A percentile compares a stretch with the other conserved stretches of the same genome.
Conservation (phyloP, 441 rosid species). For the Bocquillonia castaneifolia region DNA sequence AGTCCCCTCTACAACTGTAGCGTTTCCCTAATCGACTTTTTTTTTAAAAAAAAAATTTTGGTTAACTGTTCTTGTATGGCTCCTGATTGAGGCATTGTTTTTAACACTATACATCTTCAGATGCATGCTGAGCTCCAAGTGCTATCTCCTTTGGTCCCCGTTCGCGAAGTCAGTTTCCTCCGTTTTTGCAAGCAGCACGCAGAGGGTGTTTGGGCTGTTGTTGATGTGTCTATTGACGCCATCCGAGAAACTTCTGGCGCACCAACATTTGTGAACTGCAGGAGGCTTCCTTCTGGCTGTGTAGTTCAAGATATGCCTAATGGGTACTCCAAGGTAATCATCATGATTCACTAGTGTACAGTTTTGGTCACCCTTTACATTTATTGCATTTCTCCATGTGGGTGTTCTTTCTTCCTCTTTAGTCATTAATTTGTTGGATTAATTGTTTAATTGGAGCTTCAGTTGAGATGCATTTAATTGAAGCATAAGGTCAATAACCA, state of each 20-base stretch:
- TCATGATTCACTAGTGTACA: background rate
- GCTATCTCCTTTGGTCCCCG: slow-evolving; percentile 85
- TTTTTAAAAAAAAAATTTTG: background rate
- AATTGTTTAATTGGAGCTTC: slow-evolving; percentile 12
- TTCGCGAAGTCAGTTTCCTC: slow-evolving; percentile 72
- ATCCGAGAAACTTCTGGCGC: slow-evolving; percentile 47
- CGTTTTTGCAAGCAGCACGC: slow-evolving; percentile 92
- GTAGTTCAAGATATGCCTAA: slow-evolving; percentile 89
- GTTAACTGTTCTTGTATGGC: background rate
- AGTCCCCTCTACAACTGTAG: background rate
- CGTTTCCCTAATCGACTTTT: background rate
- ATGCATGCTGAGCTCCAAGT: slow-evolving; percentile 91
- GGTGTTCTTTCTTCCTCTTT: slow-evolving; percentile 20
- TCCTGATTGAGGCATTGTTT: background rate
- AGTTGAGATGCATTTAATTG: slow-evolving; percentile 25
- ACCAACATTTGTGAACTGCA: slow-evolving; percentile 40
- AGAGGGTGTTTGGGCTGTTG: slow-evolving; percentile 92
- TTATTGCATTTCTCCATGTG: slow-evolving; percentile 25
- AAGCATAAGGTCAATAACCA: slow-evolving; percentile 28
- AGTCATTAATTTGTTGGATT: slow-evolving; percentile 38
- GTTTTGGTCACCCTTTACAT: background rate
- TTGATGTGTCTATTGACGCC: slow-evolving; percentile 68
- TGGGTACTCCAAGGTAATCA: slow-evolving; percentile 78
- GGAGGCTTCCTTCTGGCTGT: slow-evolving; percentile 94
- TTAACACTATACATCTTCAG: slow-evolving; percentile 24